A percentile compares a stretch with the other conserved stretches of the same genome.
Conservation (phyloP, 495 filamentous ascomycete genomes). For the Xylaria palmicola region DNA sequence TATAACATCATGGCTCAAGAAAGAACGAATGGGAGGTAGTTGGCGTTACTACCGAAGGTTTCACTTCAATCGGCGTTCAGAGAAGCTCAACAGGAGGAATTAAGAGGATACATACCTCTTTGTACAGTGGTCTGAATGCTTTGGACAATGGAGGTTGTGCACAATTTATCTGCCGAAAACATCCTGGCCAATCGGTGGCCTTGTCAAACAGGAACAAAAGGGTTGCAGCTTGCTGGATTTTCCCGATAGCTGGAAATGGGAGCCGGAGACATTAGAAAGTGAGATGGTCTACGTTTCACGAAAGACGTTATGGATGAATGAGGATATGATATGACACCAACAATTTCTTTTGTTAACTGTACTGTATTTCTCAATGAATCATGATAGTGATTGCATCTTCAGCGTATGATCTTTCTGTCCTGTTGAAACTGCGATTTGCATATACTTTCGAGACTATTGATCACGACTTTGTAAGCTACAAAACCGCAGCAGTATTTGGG, state of each 20-base stretch:
- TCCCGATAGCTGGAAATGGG: not conserved
- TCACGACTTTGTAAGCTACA: too few relatives aligned
- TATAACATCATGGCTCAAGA: constrained; percentile 7
- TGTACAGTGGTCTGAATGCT: constrained; percentile 1
- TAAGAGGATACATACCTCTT: not conserved
- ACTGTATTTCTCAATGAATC: not conserved
- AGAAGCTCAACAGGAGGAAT: not conserved
- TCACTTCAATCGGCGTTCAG: constrained; percentile 11
- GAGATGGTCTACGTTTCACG: constrained; percentile 27
- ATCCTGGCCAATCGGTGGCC: not conserved
- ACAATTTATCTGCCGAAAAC: not conserved
- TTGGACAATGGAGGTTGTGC: not conserved
- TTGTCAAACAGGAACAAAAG: not conserved
- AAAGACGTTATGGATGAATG: constrained; percentile 28
- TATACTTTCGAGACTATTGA: too few relatives aligned
- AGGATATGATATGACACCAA: constrained; percentile 31
- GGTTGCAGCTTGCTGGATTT: not conserved
- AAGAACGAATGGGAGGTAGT: not conserved
- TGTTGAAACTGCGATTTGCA: too few relatives aligned
- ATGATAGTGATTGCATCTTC: not conserved
- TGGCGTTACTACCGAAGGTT: constrained; percentile 8
- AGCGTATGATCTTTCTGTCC: too few relatives aligned
- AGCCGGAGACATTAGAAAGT: constrained; percentile 16
- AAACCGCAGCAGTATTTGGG: too few relatives aligned
- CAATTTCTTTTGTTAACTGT: not conserved